Percentiles rank a stretch among this genome's conserved stretches.
These are phyloP conservation scores for Mucor plumbeus DNA, from an alignment of 371 early-diverging fungal species.

Conservation along the genomic window DNA sequence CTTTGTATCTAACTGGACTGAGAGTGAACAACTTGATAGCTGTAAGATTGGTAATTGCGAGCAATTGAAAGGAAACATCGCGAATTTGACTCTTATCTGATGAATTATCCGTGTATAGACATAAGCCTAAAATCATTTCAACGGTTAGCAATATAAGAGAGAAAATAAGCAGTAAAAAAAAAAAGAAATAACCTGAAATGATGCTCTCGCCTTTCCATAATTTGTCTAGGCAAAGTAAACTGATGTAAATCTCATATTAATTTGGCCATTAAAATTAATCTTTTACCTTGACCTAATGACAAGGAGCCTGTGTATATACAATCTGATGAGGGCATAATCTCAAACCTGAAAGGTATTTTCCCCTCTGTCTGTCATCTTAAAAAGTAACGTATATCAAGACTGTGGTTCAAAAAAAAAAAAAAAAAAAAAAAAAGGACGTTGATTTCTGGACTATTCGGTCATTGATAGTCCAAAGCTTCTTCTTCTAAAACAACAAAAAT, in stretches of 20 bases:
- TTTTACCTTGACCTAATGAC: conserved; percentile 17
- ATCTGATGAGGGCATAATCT: background rate
- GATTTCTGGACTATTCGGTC: conserved; percentile 4
- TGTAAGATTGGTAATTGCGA: conserved; percentile 1
- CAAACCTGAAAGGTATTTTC: background rate
- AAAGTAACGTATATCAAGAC: background rate
- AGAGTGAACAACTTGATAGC: conserved; percentile 13
- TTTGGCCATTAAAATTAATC: background rate
- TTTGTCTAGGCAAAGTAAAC: background rate
- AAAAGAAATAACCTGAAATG: background rate
- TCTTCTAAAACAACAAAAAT: conserved; percentile 18
- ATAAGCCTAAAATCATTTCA: background rate
- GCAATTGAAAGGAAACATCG: background rate
- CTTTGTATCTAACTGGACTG: conserved; percentile 3
- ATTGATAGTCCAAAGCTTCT: background rate
- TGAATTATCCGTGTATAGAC: conserved; percentile 6
- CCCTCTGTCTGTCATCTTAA: background rate
- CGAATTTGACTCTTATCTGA: background rate
- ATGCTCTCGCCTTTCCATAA: background rate
- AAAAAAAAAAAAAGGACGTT: conserved; percentile 14
- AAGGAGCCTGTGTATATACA: conserved; percentile 12
- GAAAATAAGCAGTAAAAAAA: background rate
- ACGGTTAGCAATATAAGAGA: background rate
- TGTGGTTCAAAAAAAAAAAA: conserved; percentile 13
- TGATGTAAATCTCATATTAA: background rate